Conservation (phyloP, 192 early-diverging fungal genomes). For the Paraglomus occultum region DNA sequence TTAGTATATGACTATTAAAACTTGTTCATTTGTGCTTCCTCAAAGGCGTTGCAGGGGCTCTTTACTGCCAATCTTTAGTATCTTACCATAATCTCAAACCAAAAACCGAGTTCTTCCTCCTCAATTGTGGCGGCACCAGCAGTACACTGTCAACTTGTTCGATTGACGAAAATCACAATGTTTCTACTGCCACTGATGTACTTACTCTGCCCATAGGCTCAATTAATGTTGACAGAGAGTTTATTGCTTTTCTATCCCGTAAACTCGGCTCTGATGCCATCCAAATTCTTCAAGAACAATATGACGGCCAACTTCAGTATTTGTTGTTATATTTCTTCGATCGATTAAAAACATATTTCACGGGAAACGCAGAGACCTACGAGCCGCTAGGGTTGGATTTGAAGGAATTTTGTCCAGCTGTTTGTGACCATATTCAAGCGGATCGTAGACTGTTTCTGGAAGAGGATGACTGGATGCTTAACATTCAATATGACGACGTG, state of each 20-base stretch:
- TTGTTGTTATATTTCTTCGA: slow-evolving; percentile 1
- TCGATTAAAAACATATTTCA: not conserved
- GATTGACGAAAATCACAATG: no score
- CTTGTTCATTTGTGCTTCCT: no score
- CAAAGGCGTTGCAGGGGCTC: no score
- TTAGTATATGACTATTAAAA: no score
- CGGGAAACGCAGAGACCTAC: not conserved
- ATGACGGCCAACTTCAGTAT: not conserved
- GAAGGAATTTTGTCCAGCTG: slow-evolving; percentile 4
- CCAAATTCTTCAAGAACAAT: not conserved
- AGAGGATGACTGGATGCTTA: slow-evolving; percentile 10
- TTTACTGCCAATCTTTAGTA: no score
- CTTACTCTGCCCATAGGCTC: slow-evolving; percentile 14
- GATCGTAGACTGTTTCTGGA: slow-evolving; percentile 1
- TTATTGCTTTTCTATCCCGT: not conserved
- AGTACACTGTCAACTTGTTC: no score
- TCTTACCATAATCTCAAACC: no score
- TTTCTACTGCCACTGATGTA: no score
- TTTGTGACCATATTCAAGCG: not conserved
- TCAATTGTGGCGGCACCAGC: no score
- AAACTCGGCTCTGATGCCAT: not conserved
- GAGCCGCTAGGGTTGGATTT: slow-evolving; percentile 3
- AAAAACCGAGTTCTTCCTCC: no score
- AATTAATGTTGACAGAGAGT: slow-evolving; percentile 42
- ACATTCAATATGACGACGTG: not conserved